Base-by-base conservation (phyloP, 2,329 filamentous ascomycete species). In the Ceratocystis eucalypticola region DNA sequence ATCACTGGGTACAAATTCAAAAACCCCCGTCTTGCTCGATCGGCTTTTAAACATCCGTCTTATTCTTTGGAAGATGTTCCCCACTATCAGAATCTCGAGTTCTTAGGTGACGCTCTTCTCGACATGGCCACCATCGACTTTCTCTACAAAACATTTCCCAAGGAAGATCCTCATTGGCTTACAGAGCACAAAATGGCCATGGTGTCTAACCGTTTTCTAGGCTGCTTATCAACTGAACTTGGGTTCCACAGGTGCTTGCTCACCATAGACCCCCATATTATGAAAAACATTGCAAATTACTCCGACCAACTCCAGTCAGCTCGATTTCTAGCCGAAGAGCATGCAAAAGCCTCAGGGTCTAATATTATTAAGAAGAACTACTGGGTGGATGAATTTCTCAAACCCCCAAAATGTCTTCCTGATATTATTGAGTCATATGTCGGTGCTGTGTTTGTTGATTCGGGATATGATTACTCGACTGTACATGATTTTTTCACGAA, bases 141-240 rank as follows among this genome's bases (percentile, higher is more conserved):
- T 71, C 80, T 99, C 3, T 97, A 91, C 76, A 81, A 85, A 70
- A 80, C 79, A 2, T 91, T 88, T 71, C 91, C 91, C 0, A 78
- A 84, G 64, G 89, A 88, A 67, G 91, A 96, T 72, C 93, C 94
- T 0, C 92, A 97, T 74, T 97, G 93, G 93, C 80, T 99, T 68
- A 97, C 94, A 0, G 94, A 97, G 75, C 93, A 97, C 80, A 97
- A 97, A 77, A 96, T 95, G 86, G 91, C 92, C n/a, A 96, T 99
- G 89, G 92, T 94, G 0, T 94, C 90, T 65, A 99, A 99, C 77
- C 91, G 92, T 68, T 99, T 97, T 72, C 81, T 96, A 1, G 91
- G 89, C 1, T 89, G 86, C 20, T 79, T 97, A 2, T 88, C 88
- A 68, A 89, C 95, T 2, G 82, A 84, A 61, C 81, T 97, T 0